Percentiles rank a stretch among this genome's conserved stretches.
Evolutionary conservation across 768 basidiomycete genomes (phyloP).

Genomic region (Serendipita sp.): DNA sequence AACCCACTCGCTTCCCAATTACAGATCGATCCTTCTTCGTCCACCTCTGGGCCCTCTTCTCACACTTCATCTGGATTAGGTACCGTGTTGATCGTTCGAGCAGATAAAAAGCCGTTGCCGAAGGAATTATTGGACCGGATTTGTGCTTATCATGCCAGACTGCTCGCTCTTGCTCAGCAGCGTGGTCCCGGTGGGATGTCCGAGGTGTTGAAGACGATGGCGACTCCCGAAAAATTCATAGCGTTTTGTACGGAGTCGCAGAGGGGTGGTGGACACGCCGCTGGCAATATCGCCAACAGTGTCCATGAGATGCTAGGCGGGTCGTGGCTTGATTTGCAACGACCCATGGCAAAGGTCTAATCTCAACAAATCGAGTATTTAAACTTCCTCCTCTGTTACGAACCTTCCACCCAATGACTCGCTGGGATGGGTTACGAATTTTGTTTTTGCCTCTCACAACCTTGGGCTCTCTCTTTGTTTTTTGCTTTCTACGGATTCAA

Average conservation of each 20-base stretch:
- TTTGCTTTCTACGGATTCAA: no score
- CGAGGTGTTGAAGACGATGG: not conserved
- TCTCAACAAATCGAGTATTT: not conserved
- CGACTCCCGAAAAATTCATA: not conserved
- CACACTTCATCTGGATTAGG: not conserved
- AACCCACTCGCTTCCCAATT: constrained; percentile 3
- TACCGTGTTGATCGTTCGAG: not conserved
- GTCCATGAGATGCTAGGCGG: not conserved
- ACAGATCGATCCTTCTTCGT: not conserved
- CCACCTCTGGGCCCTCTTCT: not conserved
- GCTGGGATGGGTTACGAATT: no score
- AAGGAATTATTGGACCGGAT: constrained; percentile 1
- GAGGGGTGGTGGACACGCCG: not conserved
- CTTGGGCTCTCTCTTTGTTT: no score
- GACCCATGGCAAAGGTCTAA: not conserved
- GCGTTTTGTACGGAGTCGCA: not conserved
- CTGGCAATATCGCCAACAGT: not conserved
- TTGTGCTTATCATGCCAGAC: constrained; percentile 2
- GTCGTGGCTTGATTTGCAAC: constrained; percentile 5
- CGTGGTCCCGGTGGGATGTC: not conserved
- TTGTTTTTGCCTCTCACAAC: no score
- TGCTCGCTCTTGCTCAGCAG: not conserved
- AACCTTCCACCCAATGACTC: no score
- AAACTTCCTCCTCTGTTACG: no score
- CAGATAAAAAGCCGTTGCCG: not conserved